A percentile compares a stretch with the other conserved stretches of the same genome.
phyloP scores from a whole-genome alignment of 495 filamentous ascomycete genomes.

The Penicillium simplicissimum region DNA sequence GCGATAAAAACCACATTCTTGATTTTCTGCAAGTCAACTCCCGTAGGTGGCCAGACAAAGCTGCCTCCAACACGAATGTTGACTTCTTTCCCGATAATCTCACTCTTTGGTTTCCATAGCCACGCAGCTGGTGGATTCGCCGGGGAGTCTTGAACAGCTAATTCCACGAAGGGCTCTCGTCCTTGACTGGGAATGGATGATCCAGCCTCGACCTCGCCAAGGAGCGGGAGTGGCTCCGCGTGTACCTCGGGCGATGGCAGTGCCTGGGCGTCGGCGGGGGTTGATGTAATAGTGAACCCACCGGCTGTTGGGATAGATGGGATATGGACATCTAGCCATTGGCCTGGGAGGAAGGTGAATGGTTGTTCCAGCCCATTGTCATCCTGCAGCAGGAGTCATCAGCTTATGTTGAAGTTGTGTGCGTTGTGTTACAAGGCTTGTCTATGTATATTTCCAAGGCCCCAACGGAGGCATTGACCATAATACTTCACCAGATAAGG shows the following conservation, averaged over 20 bases:
- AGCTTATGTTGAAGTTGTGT: background rate
- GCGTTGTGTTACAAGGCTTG: background rate
- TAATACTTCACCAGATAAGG: no score
- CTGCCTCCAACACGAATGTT: slow-evolving; percentile 73
- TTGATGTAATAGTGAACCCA: slow-evolving; percentile 85
- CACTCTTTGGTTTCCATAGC: slow-evolving; percentile 60
- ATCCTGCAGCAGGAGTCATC: slow-evolving; percentile 14
- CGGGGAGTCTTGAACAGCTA: slow-evolving; percentile 69
- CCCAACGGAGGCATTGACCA: background rate
- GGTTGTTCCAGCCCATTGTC: slow-evolving; percentile 25
- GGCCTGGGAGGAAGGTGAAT: slow-evolving; percentile 70
- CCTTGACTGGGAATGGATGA: slow-evolving; percentile 28
- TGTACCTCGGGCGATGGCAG: slow-evolving; percentile 31
- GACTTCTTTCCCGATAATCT: slow-evolving; percentile 59
- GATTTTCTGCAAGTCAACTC: slow-evolving; percentile 39
- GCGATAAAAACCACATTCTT: slow-evolving; percentile 70
- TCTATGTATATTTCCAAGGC: background rate
- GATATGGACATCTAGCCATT: slow-evolving; percentile 87
- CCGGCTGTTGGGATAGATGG: slow-evolving; percentile 67
- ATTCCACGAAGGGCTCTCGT: slow-evolving; percentile 59
- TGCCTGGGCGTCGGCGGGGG: slow-evolving; percentile 51
- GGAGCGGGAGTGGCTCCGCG: slow-evolving; percentile 16
- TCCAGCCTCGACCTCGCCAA: slow-evolving; percentile 22
- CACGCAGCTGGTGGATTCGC: slow-evolving; percentile 71
- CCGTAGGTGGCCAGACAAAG: slow-evolving; percentile 72